Conservation (phyloP, 805 yeast genomes). For the Ogataea salicorniae region DNA sequence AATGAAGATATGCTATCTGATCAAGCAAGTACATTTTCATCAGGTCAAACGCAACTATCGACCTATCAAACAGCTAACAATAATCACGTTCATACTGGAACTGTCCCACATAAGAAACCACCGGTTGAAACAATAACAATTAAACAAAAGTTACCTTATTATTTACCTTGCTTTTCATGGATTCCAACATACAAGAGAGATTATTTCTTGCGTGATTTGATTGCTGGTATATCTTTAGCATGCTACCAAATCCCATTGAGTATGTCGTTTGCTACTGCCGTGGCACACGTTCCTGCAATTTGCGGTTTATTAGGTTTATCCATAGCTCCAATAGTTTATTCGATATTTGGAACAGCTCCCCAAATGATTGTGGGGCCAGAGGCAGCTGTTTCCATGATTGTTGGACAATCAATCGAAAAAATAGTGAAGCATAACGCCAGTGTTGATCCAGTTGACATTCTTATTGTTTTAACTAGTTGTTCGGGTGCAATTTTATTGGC, state of each 20-base stretch:
- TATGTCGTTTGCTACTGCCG: conserved; percentile 72
- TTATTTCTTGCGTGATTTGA: conserved; percentile 52
- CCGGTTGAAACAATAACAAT: conserved; percentile 1
- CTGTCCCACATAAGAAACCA: background rate
- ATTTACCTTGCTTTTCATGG: conserved; percentile 68
- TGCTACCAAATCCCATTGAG: conserved; percentile 89
- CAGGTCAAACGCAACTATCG: too few relatives aligned
- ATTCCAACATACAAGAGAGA: conserved; percentile 41
- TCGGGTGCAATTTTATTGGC: conserved; percentile 70
- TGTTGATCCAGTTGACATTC: conserved; percentile 47
- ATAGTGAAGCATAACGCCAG: conserved; percentile 37
- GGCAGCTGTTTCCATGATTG: conserved; percentile 77
- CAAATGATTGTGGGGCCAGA: conserved; percentile 90
- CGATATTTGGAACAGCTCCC: conserved; percentile 80
- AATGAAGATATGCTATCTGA: too few relatives aligned
- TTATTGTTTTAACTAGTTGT: conserved; percentile 64
- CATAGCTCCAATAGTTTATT: conserved; percentile 72
- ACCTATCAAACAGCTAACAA: background rate
- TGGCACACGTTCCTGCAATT: conserved; percentile 79
- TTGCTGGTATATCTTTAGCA: conserved; percentile 84
- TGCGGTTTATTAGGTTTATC: conserved; percentile 75
- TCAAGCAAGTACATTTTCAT: too few relatives aligned
- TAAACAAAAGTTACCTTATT: conserved; percentile 45
- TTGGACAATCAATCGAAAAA: conserved; percentile 74
- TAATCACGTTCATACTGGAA: background rate